phyloP scores from a whole-genome alignment of 1,139 yeast species.

The Nakaseomyces bracarensis region DNA sequence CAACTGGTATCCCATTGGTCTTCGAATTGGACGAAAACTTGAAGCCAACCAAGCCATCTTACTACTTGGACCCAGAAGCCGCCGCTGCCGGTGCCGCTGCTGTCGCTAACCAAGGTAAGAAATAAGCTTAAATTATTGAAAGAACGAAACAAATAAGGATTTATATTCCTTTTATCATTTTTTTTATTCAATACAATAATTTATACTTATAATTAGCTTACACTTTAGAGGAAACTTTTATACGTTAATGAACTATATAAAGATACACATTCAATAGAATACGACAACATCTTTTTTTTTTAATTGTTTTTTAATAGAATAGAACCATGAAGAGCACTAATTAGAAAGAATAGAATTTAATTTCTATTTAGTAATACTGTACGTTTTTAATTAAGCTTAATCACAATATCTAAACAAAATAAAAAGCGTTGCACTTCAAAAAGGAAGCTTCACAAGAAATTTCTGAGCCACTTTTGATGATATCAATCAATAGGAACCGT shows the following conservation, averaged over 20 bases:
- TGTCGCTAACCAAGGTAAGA: slow-evolving; percentile 92
- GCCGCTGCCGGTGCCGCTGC: slow-evolving; percentile 99
- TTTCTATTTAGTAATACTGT: too few relatives aligned
- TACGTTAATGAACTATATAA: slow-evolving; percentile 5
- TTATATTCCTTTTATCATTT: slow-evolving; percentile 6
- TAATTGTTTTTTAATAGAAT: too few relatives aligned
- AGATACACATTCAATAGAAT: slow-evolving; percentile 1
- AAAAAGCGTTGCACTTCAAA: too few relatives aligned
- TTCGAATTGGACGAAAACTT: slow-evolving; percentile 86
- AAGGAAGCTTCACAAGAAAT: too few relatives aligned
- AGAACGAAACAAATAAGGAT: slow-evolving; percentile 7
- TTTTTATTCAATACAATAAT: not conserved
- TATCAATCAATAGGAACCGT: too few relatives aligned
- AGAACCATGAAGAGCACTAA: too few relatives aligned
- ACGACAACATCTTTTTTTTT: not conserved
- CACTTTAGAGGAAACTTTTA: not conserved
- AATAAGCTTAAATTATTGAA: too few relatives aligned
- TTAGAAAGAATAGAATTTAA: too few relatives aligned
- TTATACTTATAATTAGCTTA: slow-evolving; percentile 7
- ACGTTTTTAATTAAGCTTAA: too few relatives aligned
- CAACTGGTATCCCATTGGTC: slow-evolving; percentile 98
- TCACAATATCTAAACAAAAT: too few relatives aligned
- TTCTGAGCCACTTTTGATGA: too few relatives aligned
- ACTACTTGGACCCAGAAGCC: slow-evolving; percentile 98
- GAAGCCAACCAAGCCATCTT: slow-evolving; percentile 86